A percentile compares a stretch with the other conserved stretches of the same genome.
These are phyloP conservation scores for Phanerodontia chrysosporium DNA, from an alignment of 768 basidiomycete species.

Conservation along the genomic window DNA sequence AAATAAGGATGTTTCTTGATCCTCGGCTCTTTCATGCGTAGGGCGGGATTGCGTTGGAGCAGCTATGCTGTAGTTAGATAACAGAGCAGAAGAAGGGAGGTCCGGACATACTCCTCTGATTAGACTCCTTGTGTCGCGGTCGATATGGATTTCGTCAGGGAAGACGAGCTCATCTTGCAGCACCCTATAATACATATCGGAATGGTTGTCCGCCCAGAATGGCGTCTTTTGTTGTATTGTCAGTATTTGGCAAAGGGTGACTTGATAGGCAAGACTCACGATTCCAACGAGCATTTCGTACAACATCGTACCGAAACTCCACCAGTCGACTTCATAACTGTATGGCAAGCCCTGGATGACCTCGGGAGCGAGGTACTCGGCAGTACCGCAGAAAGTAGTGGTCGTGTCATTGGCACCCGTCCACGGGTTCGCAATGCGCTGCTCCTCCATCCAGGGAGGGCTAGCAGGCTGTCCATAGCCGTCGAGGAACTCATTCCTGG, in stretches of 20 bases:
- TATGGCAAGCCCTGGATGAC: slow-evolving; percentile 90
- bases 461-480: slow-evolving; percentile 25
- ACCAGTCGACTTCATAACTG: slow-evolving; percentile 96
- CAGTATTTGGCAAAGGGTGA: slow-evolving; percentile 3
- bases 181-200: slow-evolving; percentile 92
- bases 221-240: slow-evolving; percentile 57
- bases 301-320: slow-evolving; percentile 96
- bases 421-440: slow-evolving; percentile 60
- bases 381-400: slow-evolving; percentile 91
- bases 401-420: slow-evolving; percentile 62
- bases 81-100: not conserved
- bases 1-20: slow-evolving; percentile 96
- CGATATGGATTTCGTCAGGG: slow-evolving; percentile 88
- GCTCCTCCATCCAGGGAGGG: slow-evolving; percentile 79
- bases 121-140: slow-evolving; percentile 91
- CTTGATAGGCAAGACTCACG: slow-evolving; percentile 46
- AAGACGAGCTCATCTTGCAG: slow-evolving; percentile 87
- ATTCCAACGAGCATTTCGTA: slow-evolving; percentile 97
- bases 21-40: slow-evolving; percentile 88
- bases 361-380: slow-evolving; percentile 94
- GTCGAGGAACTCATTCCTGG: slow-evolving; percentile 15
- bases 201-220: slow-evolving; percentile 89
- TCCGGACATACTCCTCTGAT: slow-evolving; percentile 77
- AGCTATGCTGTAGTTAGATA: slow-evolving; percentile 44
- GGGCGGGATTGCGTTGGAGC: slow-evolving; percentile 86